Evolutionary conservation across 257 asterid genomes (phyloP).

Genomic region (Lycium ferocissimum): DNA sequence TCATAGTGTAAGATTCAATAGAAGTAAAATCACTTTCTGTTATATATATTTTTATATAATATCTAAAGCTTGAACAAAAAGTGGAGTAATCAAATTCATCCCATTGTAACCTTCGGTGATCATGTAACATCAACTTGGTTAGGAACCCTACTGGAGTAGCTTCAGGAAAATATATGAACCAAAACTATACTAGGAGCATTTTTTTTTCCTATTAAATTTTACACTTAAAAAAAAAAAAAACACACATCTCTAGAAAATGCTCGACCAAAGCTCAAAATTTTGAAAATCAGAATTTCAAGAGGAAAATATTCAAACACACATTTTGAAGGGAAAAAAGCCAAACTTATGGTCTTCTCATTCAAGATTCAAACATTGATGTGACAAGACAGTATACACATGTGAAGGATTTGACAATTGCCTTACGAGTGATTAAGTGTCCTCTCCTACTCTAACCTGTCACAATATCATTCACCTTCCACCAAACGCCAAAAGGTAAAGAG

Average conservation of each 20-base stretch:
- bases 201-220: neutral
- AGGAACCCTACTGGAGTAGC: too few relatives aligned
- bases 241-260: neutral
- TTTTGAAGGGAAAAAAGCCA: neutral
- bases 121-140: too few relatives aligned
- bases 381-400: constrained; percentile 64
- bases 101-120: too few relatives aligned
- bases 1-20: too few relatives aligned
- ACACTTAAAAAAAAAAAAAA: neutral
- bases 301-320: neutral
- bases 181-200: neutral
- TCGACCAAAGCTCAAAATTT: neutral
- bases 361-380: constrained; percentile 47
- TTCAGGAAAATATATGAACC: neutral
- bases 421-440: constrained; percentile 40
- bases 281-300: neutral
- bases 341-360: neutral
- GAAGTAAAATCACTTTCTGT: too few relatives aligned
- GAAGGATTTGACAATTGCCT: constrained; percentile 46
- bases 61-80: too few relatives aligned
- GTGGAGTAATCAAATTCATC: too few relatives aligned
- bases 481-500: neutral
- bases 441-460: constrained; percentile 44
- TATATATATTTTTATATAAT: too few relatives aligned
- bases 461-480: neutral